Conservation (phyloP, 140 eudicot genomes). For the Stevia rebaudiana region DNA sequence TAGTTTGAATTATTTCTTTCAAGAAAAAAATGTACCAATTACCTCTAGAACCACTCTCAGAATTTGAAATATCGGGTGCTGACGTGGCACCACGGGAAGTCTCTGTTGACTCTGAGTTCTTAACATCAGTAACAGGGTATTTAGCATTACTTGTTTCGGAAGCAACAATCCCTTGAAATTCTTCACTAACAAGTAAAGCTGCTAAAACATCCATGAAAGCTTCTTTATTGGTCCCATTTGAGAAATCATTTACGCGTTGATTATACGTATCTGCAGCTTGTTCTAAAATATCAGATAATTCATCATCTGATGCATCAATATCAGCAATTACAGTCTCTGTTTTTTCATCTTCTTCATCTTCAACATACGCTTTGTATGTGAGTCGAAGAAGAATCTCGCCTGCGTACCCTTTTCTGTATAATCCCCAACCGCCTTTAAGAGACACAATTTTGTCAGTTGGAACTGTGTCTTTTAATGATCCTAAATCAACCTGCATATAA, state of each 20-base stretch:
- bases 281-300: conserved; percentile 43
- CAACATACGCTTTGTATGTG: conserved; percentile 93
- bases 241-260: conserved; percentile 28
- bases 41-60: conserved; percentile 38
- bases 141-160: conserved; percentile 67
- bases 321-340: conserved; percentile 22
- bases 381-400: conserved; percentile 85
- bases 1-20: too few species aligned
- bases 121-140: conserved; percentile 30
- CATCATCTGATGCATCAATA: conserved; percentile 61
- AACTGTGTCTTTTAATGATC: conserved; percentile 86
- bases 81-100: conserved; percentile 24
- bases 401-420: conserved; percentile 47
- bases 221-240: conserved; percentile 47
- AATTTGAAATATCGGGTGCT: conserved; percentile 26
- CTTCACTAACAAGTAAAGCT: conserved; percentile 86
- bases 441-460: conserved; percentile 79
- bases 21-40: conserved; percentile 7
- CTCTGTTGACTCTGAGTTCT: conserved; percentile 27
- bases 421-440: conserved; percentile 81
- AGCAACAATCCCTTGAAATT: conserved; percentile 87
- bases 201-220: conserved; percentile 92
- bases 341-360: conserved; percentile 91
- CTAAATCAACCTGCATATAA: conserved; percentile 67
- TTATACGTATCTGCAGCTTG: conserved; percentile 48